A percentile compares a stretch with the other conserved stretches of the same genome.
phyloP scores from a whole-genome alignment of 352 stramenopile species.

The Phytophthora ramorum region DNA sequence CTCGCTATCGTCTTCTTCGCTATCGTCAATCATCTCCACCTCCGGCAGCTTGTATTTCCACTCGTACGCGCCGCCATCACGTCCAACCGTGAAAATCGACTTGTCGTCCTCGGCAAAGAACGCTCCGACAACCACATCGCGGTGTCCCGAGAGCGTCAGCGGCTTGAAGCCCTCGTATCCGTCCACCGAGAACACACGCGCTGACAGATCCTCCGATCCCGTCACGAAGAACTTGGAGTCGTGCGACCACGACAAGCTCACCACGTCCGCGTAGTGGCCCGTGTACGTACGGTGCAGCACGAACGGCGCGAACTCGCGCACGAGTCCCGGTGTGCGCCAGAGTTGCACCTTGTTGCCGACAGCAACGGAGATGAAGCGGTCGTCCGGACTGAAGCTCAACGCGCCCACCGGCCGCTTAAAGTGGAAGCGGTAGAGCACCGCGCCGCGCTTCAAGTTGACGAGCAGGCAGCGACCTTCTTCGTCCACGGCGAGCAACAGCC shows the following conservation, averaged over 20 bases:
- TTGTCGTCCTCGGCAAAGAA: slow-evolving; percentile 87
- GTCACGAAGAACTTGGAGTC: slow-evolving; percentile 93
- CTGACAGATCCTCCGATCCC: slow-evolving; percentile 88
- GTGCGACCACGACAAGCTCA: slow-evolving; percentile 88
- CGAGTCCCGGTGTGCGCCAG: slow-evolving; percentile 86
- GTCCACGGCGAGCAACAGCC: slow-evolving; percentile 90
- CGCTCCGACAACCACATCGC: slow-evolving; percentile 83
- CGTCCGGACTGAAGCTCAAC: slow-evolving; percentile 90
- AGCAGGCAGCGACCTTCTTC: slow-evolving; percentile 91
- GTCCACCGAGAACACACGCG: slow-evolving; percentile 86
- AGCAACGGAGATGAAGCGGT: slow-evolving; percentile 89
- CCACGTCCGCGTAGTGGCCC: slow-evolving; percentile 90
- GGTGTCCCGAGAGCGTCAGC: slow-evolving; percentile 90
- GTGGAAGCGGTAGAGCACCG: slow-evolving; percentile 95
- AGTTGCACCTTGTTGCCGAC: slow-evolving; percentile 93
- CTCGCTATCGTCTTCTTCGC: slow-evolving; percentile 37
- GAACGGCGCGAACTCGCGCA: slow-evolving; percentile 93
- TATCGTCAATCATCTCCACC: slow-evolving; percentile 38
- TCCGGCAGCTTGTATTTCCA: slow-evolving; percentile 83
- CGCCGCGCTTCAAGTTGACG: slow-evolving; percentile 89
- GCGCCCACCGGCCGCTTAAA: slow-evolving; percentile 92
- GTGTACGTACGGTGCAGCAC: slow-evolving; percentile 89
- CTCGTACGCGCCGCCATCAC: slow-evolving; percentile 88
- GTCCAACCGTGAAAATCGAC: slow-evolving; percentile 87
- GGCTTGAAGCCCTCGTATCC: slow-evolving; percentile 79